phyloP scores from a whole-genome alignment of 768 basidiomycete species.

The Tylopilus cervinicoccineus region DNA sequence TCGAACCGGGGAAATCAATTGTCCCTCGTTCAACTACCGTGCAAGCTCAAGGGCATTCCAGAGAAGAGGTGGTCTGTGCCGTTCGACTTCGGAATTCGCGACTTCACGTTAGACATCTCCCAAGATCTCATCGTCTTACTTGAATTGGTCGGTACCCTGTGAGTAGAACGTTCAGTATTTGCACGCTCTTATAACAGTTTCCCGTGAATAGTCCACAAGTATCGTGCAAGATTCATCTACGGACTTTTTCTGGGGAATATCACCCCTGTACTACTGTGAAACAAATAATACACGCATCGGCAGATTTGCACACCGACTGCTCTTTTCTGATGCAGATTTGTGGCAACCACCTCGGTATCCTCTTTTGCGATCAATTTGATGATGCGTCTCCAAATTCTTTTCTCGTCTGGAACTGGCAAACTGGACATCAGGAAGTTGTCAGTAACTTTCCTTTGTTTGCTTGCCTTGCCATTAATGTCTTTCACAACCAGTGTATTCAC shows the following conservation, averaged over 20 bases:
- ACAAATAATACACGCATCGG: conserved; percentile 13
- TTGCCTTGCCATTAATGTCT: conserved; percentile 1
- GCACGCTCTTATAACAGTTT: conserved; percentile 1
- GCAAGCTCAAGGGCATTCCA: conserved; percentile 25
- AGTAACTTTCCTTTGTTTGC: conserved; percentile 5
- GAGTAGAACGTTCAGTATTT: conserved; percentile 3
- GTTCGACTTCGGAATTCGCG: conserved; percentile 28
- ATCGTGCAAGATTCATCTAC: conserved; percentile 26
- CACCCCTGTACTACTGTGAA: conserved; percentile 21
- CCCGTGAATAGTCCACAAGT: conserved; percentile 13
- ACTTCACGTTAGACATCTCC: conserved; percentile 36
- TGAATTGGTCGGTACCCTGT: conserved; percentile 20
- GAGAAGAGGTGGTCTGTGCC: conserved; percentile 26
- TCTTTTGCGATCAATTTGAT: conserved; percentile 18
- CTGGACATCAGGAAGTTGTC: conserved; percentile 27
- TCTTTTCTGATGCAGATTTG: conserved; percentile 31
- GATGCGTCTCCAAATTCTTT: conserved; percentile 12
- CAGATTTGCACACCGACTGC: conserved; percentile 1
- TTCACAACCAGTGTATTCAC: conserved; percentile 17
- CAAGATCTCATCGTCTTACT: conserved; percentile 34
- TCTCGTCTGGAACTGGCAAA: conserved; percentile 35
- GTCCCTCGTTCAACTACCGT: conserved; percentile 28
- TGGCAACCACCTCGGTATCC: conserved; percentile 28
- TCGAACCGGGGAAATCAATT: conserved; percentile 18
- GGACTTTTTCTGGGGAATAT: conserved; percentile 27